phyloP scores from a whole-genome alignment of 345 rosid genomes.

The Firmiana major region DNA sequence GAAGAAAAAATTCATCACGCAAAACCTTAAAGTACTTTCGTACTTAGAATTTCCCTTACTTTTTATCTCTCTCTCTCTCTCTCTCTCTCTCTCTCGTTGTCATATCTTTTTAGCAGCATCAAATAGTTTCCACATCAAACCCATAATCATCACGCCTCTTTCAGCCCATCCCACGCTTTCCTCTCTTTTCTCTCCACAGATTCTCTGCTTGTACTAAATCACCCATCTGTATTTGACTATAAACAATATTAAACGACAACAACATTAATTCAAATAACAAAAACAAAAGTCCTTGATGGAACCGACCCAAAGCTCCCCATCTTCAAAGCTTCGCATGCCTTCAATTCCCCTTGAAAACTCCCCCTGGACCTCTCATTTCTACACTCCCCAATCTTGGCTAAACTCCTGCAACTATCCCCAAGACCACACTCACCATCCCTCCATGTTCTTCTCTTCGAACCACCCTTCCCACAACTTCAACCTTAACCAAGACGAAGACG shows the following conservation, averaged over 20 bases:
- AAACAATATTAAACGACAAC: conserved; percentile 24
- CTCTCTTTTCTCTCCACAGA: background rate
- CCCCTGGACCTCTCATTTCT: conserved; percentile 13
- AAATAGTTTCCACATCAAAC: conserved; percentile 36
- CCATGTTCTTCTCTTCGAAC: conserved; percentile 19
- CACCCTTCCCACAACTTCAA: conserved; percentile 17
- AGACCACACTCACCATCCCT: background rate
- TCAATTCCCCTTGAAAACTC: conserved; percentile 15
- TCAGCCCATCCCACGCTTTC: conserved; percentile 18
- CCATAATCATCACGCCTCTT: conserved; percentile 29
- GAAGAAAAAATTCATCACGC: conserved; percentile 17
- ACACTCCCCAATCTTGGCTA: conserved; percentile 5
- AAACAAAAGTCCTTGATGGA: conserved; percentile 19
- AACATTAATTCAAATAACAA: conserved; percentile 4
- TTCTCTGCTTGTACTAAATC: background rate
- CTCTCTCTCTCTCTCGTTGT: conserved; percentile 7
- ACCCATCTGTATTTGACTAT: conserved; percentile 22
- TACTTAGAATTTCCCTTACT: conserved; percentile 12
- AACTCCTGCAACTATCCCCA: conserved; percentile 12
- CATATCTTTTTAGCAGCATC: conserved; percentile 20
- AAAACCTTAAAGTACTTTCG: conserved; percentile 29
- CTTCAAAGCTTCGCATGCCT: conserved; percentile 1
- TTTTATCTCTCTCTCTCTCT: background rate
- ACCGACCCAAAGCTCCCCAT: conserved; percentile 11
- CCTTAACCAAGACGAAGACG: conserved; percentile 26